Conservation (phyloP, 768 basidiomycete genomes). For the Tylopilus felleus region DNA sequence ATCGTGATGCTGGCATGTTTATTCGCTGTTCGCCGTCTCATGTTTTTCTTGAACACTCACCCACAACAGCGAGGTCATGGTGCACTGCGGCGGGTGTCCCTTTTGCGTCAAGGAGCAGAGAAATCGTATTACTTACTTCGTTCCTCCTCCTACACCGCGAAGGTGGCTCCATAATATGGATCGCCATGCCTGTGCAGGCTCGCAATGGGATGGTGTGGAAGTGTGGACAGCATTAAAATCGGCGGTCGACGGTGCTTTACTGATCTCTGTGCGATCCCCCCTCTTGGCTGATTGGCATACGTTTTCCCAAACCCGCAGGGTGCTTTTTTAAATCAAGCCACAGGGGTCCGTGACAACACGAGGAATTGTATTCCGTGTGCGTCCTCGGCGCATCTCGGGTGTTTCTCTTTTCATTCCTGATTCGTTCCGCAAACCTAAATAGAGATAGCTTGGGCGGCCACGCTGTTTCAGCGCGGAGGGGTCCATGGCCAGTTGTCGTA, state of each 20-base stretch:
- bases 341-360: neutral
- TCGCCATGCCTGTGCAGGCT: neutral
- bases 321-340: neutral
- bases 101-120: neutral
- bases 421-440: constrained; percentile 1
- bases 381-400: constrained; percentile 7
- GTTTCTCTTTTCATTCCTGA: neutral
- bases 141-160: neutral
- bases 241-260: neutral
- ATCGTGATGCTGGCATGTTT: constrained; percentile 1
- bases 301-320: neutral
- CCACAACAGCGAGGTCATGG: neutral
- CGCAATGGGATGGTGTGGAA: neutral
- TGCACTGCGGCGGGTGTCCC: neutral
- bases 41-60: neutral
- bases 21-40: neutral
- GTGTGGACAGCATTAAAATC: neutral
- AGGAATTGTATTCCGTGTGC: neutral
- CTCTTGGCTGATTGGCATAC: neutral
- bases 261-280: neutral
- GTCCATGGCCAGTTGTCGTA: neutral
- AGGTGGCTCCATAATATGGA: neutral
- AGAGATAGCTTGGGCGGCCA: neutral
- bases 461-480: constrained; percentile 4
- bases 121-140: neutral